Conservation (phyloP, 176 grass and related monocot species). For the Triticum monococcum region DNA sequence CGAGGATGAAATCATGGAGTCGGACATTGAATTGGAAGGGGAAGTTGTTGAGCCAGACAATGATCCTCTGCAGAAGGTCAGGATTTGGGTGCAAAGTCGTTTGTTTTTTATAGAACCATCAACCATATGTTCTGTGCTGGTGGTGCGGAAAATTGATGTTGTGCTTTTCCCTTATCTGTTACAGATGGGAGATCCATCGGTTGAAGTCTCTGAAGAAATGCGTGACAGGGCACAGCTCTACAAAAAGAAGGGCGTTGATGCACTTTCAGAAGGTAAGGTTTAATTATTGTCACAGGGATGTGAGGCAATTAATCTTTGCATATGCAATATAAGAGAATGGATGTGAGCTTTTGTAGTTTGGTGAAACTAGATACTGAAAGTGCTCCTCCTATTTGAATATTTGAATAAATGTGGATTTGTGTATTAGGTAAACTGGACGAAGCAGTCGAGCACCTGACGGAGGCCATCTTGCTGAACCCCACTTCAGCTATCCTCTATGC, state of each 20-base stretch:
- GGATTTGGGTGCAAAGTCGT: background rate
- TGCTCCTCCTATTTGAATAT: background rate
- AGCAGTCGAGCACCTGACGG: slow-evolving; percentile 45
- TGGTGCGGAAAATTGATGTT: slow-evolving; percentile 3
- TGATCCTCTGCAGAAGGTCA: slow-evolving; percentile 58
- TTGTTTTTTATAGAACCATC: background rate
- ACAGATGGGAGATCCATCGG: slow-evolving; percentile 65
- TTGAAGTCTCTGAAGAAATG: slow-evolving; percentile 59
- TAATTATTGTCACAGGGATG: slow-evolving; percentile 2
- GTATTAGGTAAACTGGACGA: slow-evolving; percentile 60
- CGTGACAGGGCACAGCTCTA: slow-evolving; percentile 48
- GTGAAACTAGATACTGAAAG: background rate
- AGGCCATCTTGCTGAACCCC: slow-evolving; percentile 62
- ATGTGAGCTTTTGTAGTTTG: background rate
- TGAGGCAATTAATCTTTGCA: background rate
- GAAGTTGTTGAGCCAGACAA: slow-evolving; percentile 56
- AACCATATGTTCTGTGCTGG: background rate
- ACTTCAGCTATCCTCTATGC: slow-evolving; percentile 72
- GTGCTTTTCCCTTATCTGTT: background rate
- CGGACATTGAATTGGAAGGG: slow-evolving; percentile 40
- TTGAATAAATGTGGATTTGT: slow-evolving; percentile 26
- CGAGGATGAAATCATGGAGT: slow-evolving; percentile 26
- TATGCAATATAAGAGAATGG: slow-evolving; percentile 9
- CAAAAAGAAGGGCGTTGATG: slow-evolving; percentile 52
- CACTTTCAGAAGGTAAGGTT: slow-evolving; percentile 47